Percentiles rank a stretch among this genome's conserved stretches.
Conservation (phyloP, 371 early-diverging fungal genomes). For the Apophysomyces ossiformis region DNA sequence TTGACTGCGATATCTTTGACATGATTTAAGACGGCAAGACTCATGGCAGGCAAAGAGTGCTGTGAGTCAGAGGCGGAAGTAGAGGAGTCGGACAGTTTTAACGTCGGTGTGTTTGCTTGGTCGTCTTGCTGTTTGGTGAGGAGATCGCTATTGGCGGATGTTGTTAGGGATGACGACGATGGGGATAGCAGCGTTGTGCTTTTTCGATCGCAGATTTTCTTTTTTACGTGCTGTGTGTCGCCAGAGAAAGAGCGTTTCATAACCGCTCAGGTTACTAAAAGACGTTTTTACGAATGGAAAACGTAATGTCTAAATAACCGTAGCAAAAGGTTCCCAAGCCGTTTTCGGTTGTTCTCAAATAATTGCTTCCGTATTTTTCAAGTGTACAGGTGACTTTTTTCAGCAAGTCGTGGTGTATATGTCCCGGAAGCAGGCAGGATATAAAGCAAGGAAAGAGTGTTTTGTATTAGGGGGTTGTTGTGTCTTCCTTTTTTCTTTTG, state of each 20-base stretch:
- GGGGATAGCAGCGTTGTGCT: slow-evolving; percentile 11
- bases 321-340: background rate
- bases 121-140: slow-evolving; percentile 18
- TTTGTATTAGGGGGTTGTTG: slow-evolving; percentile 7
- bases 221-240: slow-evolving; percentile 18
- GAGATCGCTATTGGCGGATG: slow-evolving; percentile 8
- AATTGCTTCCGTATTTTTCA: slow-evolving; percentile 7
- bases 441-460: background rate
- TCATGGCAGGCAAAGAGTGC: slow-evolving; percentile 19
- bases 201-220: slow-evolving; percentile 15
- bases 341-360: background rate
- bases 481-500: background rate
- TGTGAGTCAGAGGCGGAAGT: slow-evolving; percentile 5
- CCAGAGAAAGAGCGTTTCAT: slow-evolving; percentile 37
- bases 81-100: slow-evolving; percentile 13
- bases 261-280: slow-evolving; percentile 27
- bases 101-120: background rate
- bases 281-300: slow-evolving; percentile 12
- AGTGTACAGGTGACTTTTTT: slow-evolving; percentile 8
- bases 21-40: slow-evolving; percentile 29
- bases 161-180: slow-evolving; percentile 10
- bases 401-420: background rate
- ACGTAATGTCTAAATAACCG: slow-evolving; percentile 3
- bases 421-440: background rate
- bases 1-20: slow-evolving; percentile 39